Conservation (phyloP, 139 green algal species). For the Nannochloris sp. region DNA sequence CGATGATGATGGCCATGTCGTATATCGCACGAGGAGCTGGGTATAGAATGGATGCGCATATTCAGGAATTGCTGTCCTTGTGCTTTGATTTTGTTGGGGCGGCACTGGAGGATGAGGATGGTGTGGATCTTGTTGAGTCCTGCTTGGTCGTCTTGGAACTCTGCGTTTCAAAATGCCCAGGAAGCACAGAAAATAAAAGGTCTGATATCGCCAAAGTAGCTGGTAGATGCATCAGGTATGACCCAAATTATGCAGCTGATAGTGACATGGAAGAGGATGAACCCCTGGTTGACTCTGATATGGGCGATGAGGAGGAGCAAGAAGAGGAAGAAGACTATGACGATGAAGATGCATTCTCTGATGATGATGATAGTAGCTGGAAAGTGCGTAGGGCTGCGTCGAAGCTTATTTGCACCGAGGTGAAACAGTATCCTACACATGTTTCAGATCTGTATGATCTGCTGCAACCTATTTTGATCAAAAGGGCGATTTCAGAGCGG, state of each 20-base stretch:
- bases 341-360: constrained; percentile 76
- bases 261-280: constrained; percentile 70
- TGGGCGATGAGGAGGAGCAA: constrained; percentile 42
- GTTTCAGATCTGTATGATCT: constrained; percentile 34
- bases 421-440: constrained; percentile 54
- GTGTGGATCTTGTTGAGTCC: constrained; percentile 79
- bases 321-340: constrained; percentile 34
- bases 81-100: background rate
- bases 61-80: constrained; percentile 20
- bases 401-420: constrained; percentile 55
- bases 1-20: constrained; percentile 68
- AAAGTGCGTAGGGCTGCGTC: constrained; percentile 79
- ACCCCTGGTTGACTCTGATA: constrained; percentile 36
- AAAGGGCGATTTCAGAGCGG: constrained; percentile 70
- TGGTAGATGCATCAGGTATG: constrained; percentile 53
- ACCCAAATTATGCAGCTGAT: constrained; percentile 82
- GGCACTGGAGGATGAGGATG: constrained; percentile 37
- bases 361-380: constrained; percentile 95
- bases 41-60: constrained; percentile 64
- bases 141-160: constrained; percentile 80
- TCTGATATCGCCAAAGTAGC: background rate
- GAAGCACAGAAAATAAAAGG: constrained; percentile 35
- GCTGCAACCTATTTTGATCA: constrained; percentile 42
- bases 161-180: constrained; percentile 63
- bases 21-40: constrained; percentile 50